Evolutionary conservation across 2,329 filamentous ascomycete genomes (phyloP).

Genomic region (Pseudocercospora cruenta): DNA sequence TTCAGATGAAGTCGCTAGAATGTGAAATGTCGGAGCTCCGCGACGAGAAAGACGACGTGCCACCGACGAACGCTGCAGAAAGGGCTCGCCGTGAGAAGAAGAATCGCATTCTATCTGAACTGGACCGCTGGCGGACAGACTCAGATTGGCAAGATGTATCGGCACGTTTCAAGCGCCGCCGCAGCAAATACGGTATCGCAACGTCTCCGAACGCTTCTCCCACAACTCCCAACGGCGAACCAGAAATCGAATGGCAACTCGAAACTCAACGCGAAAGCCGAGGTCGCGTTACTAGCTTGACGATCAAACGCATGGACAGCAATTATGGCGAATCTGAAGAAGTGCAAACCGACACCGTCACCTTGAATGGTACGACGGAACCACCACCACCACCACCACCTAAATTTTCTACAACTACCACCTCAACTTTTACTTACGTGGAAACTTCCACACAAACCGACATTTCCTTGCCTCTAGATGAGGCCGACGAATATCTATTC

Average conservation of each 20-base stretch:
- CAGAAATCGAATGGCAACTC: conserved; percentile 32
- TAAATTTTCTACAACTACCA: not conserved
- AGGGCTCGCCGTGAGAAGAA: conserved; percentile 19
- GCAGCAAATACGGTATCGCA: conserved; percentile 36
- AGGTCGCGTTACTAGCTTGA: conserved; percentile 33
- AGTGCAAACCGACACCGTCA: conserved; percentile 14
- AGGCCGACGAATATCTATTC: not conserved
- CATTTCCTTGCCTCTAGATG: conserved; percentile 1
- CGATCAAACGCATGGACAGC: conserved; percentile 30
- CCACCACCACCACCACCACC: not conserved
- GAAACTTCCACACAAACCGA: conserved; percentile 20
- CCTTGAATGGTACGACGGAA: conserved; percentile 21
- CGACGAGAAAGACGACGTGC: conserved; percentile 22
- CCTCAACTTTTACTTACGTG: conserved; percentile 3
- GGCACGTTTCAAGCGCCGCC: conserved; percentile 35
- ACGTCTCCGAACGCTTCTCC: conserved; percentile 17
- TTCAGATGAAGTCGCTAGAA: conserved; percentile 45
- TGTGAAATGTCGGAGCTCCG: conserved; percentile 35
- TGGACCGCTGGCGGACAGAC: conserved; percentile 40
- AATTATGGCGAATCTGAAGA: conserved; percentile 11
- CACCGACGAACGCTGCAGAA: conserved; percentile 12
- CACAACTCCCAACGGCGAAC: conserved; percentile 19
- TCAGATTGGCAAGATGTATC: conserved; percentile 42
- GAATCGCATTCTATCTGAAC: conserved; percentile 34
- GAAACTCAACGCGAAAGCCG: conserved; percentile 32